Conservation (phyloP, 805 yeast species). For the Wickerhamomyces chaumierensis region DNA sequence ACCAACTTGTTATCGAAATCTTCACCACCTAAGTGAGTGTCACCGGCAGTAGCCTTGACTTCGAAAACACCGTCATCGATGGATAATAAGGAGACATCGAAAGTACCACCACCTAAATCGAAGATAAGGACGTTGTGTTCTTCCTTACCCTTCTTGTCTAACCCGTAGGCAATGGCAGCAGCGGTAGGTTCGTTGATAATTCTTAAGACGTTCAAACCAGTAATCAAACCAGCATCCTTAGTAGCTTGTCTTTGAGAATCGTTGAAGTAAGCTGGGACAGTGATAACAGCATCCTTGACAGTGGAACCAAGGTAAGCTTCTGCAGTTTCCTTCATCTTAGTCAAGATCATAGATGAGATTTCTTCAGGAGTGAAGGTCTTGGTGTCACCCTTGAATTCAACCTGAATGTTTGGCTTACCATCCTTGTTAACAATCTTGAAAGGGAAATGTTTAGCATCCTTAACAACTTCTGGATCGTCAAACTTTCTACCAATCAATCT, state of each 20-base stretch:
- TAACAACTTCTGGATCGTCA: constrained; percentile 65
- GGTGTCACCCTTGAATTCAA: constrained; percentile 79
- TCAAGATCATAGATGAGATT: constrained; percentile 83
- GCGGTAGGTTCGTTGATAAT: constrained; percentile 96
- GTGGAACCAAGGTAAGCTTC: constrained; percentile 74
- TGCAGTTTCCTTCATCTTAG: constrained; percentile 89
- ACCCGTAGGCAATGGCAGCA: constrained; percentile 98
- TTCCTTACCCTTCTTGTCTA: constrained; percentile 46
- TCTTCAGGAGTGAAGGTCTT: constrained; percentile 90
- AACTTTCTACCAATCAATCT: constrained; percentile 85
- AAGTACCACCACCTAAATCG: constrained; percentile 98
- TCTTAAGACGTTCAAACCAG: constrained; percentile 89
- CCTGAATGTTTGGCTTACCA: constrained; percentile 83
- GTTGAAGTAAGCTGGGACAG: constrained; percentile 95
- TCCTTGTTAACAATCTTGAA: constrained; percentile 66
- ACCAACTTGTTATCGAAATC: constrained; percentile 96
- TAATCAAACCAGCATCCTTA: constrained; percentile 94
- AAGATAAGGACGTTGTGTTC: constrained; percentile 88
- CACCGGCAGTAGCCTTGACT: constrained; percentile 82
- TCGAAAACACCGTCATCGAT: constrained; percentile 95
- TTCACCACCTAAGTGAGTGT: constrained; percentile 96
- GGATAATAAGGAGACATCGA: constrained; percentile 89
- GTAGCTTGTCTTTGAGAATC: constrained; percentile 98
- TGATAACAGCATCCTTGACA: constrained; percentile 85
- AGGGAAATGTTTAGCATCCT: constrained; percentile 82